Evolutionary conservation across 2,329 filamentous ascomycete species (phyloP).

Genomic region (Alternaria sp.): DNA sequence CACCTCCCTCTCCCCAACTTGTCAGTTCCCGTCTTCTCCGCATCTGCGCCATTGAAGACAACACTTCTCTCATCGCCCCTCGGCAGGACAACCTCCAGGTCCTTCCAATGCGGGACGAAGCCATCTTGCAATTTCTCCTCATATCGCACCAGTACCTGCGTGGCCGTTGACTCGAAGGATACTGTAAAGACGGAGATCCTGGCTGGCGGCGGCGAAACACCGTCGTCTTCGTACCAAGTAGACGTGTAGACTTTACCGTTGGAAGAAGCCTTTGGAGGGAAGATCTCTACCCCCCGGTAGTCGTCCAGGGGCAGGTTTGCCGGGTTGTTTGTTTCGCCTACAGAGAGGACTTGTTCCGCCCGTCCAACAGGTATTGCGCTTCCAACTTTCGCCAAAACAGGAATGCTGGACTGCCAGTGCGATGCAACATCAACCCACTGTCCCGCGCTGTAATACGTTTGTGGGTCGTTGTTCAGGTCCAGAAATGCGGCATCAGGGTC

Average conservation of each 20-base stretch:
- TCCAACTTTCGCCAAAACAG: constrained; percentile 63
- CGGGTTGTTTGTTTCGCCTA: constrained; percentile 56
- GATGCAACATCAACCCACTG: constrained; percentile 61
- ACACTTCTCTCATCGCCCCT: constrained; percentile 55
- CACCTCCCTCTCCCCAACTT: not conserved
- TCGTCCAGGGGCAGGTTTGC: constrained; percentile 59
- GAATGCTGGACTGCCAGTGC: constrained; percentile 61
- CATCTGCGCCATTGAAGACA: constrained; percentile 21
- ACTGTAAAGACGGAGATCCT: constrained; percentile 37
- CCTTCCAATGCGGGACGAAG: constrained; percentile 59
- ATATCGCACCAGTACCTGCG: constrained; percentile 55
- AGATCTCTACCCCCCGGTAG: constrained; percentile 64
- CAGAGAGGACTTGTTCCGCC: constrained; percentile 57
- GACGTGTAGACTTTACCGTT: constrained; percentile 46
- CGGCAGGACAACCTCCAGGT: constrained; percentile 59
- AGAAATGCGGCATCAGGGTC: constrained; percentile 62
- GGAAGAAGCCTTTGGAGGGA: constrained; percentile 56
- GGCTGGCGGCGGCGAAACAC: constrained; percentile 53
- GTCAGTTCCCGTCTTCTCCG: not conserved
- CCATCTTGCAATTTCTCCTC: constrained; percentile 46
- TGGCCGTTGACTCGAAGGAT: constrained; percentile 45
- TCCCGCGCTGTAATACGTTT: constrained; percentile 62
- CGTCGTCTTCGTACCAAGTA: constrained; percentile 65
- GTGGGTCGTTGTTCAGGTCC: constrained; percentile 68
- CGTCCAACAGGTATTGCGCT: constrained; percentile 61